These are phyloP conservation scores for Candida insectorum DNA, from an alignment of 805 yeast genomes.

Conservation along the genomic window DNA sequence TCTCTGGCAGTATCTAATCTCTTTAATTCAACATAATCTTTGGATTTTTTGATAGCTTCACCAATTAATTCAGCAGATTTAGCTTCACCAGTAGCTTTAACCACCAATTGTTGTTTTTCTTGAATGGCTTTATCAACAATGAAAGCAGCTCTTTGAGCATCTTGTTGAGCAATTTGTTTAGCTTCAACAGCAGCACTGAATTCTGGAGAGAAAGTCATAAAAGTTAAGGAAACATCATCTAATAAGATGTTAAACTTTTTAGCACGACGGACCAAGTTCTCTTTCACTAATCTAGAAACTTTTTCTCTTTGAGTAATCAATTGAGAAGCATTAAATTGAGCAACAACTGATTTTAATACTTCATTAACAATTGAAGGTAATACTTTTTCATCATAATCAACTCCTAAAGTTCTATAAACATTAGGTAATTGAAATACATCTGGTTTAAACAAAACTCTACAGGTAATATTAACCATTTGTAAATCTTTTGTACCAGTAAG, in stretches of 20 bases:
- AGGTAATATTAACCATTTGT: slow-evolving; percentile 99
- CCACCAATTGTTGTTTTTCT: slow-evolving; percentile 95
- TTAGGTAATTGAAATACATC: slow-evolving; percentile 72
- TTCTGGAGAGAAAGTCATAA: slow-evolving; percentile 96
- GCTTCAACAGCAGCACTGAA: slow-evolving; percentile 97
- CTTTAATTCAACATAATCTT: slow-evolving; percentile 94
- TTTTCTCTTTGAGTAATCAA: slow-evolving; percentile 98
- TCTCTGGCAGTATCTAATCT: slow-evolving; percentile 97
- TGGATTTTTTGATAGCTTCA: slow-evolving; percentile 96
- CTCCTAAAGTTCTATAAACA: slow-evolving; percentile 88
- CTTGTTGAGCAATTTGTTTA: slow-evolving; percentile 98
- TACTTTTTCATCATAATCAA: slow-evolving; percentile 94
- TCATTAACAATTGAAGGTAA: slow-evolving; percentile 98
- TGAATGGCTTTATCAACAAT: slow-evolving; percentile 95
- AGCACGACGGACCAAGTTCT: slow-evolving; percentile 87
- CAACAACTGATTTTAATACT: slow-evolving; percentile 93
- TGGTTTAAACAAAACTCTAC: slow-evolving; percentile 93
- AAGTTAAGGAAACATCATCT: slow-evolving; percentile 96
- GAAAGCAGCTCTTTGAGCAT: slow-evolving; percentile 97
- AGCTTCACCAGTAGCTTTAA: slow-evolving; percentile 98
- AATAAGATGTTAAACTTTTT: slow-evolving; percentile 78
- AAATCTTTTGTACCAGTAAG: slow-evolving; percentile 97
- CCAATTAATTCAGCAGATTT: slow-evolving; percentile 97
- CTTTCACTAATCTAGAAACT: slow-evolving; percentile 87
- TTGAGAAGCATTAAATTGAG: slow-evolving; percentile 98